phyloP scores from a whole-genome alignment of 768 basidiomycete species.

The Dacryopinax primogenitus region DNA sequence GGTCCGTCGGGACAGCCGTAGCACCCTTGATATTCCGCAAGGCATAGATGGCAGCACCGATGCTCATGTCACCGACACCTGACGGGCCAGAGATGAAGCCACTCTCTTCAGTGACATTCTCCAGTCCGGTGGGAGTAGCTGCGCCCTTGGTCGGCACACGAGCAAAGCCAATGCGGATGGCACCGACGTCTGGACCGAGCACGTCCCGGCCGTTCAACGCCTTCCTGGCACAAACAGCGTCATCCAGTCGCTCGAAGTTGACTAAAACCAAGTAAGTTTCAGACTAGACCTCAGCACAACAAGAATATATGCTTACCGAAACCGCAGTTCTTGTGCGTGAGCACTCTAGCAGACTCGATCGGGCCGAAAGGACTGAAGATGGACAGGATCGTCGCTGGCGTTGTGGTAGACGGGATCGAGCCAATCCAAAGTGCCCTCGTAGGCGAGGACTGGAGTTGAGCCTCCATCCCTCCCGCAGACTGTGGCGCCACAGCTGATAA shows the following conservation, averaged over 20 bases:
- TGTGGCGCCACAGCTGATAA: slow-evolving; percentile 24
- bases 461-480: slow-evolving; percentile 47
- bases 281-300: slow-evolving; percentile 1
- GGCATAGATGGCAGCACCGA: slow-evolving; percentile 79
- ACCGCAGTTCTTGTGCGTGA: slow-evolving; percentile 96
- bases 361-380: slow-evolving; percentile 97
- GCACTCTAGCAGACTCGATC: slow-evolving; percentile 89
- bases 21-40: slow-evolving; percentile 84
- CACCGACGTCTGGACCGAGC: slow-evolving; percentile 89
- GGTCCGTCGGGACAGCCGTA: slow-evolving; percentile 78
- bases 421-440: slow-evolving; percentile 97
- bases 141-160: slow-evolving; percentile 86
- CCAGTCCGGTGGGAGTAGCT: slow-evolving; percentile 44
- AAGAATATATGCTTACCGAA: slow-evolving; percentile 44
- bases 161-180: slow-evolving; percentile 93
- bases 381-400: slow-evolving; percentile 84
- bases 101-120: slow-evolving; percentile 23
- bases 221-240: slow-evolving; percentile 89
- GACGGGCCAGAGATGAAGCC: slow-evolving; percentile 50
- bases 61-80: slow-evolving; percentile 72
- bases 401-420: slow-evolving; percentile 88
- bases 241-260: slow-evolving; percentile 95
- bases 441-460: slow-evolving; percentile 78
- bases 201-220: slow-evolving; percentile 93
- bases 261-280: slow-evolving; percentile 34